Conservation (phyloP, 169 alveolate species). For the Plasmodium chabaudi region DNA sequence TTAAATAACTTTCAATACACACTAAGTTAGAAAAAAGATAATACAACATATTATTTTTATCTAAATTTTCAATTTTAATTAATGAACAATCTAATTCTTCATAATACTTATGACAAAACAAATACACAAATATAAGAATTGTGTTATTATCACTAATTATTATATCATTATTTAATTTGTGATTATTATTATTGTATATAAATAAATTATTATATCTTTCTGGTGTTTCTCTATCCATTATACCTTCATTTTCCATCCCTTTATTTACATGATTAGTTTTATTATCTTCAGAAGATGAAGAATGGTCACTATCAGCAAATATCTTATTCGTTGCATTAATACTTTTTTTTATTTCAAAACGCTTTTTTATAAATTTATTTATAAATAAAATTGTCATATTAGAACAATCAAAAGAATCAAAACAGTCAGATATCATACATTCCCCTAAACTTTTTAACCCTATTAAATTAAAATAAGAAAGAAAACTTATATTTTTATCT, state of each 20-base stretch:
- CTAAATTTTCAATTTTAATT: conserved; percentile 55
- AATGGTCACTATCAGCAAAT: conserved; percentile 7
- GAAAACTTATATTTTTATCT: conserved; percentile 47
- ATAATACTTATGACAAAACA: conserved; percentile 72
- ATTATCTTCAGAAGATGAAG: not conserved
- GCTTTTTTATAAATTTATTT: conserved; percentile 62
- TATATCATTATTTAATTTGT: conserved; percentile 66
- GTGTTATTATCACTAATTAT: conserved; percentile 64
- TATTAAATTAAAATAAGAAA: conserved; percentile 48
- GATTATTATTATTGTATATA: conserved; percentile 37
- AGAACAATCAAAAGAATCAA: conserved; percentile 33
- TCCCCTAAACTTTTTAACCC: conserved; percentile 36
- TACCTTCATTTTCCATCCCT: conserved; percentile 25
- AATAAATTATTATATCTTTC: conserved; percentile 17
- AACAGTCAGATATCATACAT: conserved; percentile 33
- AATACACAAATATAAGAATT: conserved; percentile 27
- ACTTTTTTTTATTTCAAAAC: conserved; percentile 53
- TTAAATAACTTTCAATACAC: conserved; percentile 44
- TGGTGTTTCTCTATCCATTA: not conserved
- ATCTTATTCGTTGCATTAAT: conserved; percentile 41
- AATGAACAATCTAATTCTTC: conserved; percentile 21
- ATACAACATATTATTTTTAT: conserved; percentile 54
- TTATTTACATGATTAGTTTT: too few species aligned
- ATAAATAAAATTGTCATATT: conserved; percentile 70
- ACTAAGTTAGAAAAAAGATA: conserved; percentile 21